phyloP scores from a whole-genome alignment of 257 asterid genomes.

The Solanum chilense region DNA sequence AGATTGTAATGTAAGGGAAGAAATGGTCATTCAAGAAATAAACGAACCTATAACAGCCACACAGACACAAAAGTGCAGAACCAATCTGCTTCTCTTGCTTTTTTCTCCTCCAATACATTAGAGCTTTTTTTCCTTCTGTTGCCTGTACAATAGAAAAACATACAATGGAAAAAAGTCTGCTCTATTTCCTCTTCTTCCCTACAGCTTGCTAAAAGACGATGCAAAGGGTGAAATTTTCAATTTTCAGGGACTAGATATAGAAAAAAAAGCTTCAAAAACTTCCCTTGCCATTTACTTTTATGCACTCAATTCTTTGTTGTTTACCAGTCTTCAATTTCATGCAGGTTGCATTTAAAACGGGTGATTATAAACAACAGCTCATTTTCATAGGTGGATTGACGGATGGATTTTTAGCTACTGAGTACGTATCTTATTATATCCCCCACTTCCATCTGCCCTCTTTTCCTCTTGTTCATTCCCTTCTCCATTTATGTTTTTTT shows the following conservation, averaged over 20 bases:
- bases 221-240: background rate
- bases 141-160: background rate
- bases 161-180: background rate
- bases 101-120: background rate
- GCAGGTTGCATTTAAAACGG: conserved; percentile 95
- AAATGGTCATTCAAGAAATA: background rate
- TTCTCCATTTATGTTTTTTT: background rate
- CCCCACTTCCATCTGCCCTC: background rate
- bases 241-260: background rate
- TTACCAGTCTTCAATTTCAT: background rate
- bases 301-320: background rate
- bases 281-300: background rate
- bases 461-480: background rate
- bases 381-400: conserved; percentile 91
- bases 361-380: conserved; percentile 82
- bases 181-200: background rate
- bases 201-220: background rate
- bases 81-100: background rate
- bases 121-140: background rate
- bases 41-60: background rate
- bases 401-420: conserved; percentile 90
- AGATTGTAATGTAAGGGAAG: background rate
- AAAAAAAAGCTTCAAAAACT: background rate
- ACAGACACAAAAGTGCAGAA: background rate
- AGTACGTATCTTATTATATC: conserved; percentile 37